Evolutionary conservation across 148 eudicot species (phyloP), one percentile per base, ranked within the genome.

Genomic region (Drosera capensis): DNA sequence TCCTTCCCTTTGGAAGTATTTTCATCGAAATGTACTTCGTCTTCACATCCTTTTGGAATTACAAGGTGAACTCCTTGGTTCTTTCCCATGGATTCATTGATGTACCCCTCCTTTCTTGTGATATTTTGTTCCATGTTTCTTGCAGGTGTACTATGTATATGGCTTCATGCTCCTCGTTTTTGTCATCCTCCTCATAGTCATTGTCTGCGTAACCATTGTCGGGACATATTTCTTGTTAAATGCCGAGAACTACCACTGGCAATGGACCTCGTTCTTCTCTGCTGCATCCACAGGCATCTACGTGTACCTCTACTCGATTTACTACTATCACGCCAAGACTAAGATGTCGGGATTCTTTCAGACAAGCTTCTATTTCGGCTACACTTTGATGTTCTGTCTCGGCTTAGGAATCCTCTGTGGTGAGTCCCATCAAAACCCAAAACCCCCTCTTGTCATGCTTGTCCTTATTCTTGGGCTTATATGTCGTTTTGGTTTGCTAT

Each of bases 231-330:
- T n/a, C n/a, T n/a, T n/a, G n/a, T n/a, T n/a, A n/a, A n/a, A 84
- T 67, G 97, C 94, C 14, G 97, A 88, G 79, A 88, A 88, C 55
- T 88, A 88, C 61, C 92, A 88, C 47, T 88, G 97, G 94, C 94
- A 73, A 49, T 83, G 94, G 94, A 83, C 94, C 47, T 76, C 94
- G 29, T 83, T 83, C 75, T 83, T 79, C 63, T 83, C 94, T 24
- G 94, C 87, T 25, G 83, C 84, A 39, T 83, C 94, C 18, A 83
- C 97, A 1, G 92, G 81, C 43, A 63, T 80, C 43, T 88, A 88
- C 39, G 97, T 88, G 22, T 88, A 66, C 65, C 58, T 88, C 59
- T 88, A 88, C 49, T 88, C 97, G 2, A 61, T 84, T 41, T 88
- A 88, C 51, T 88, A 88, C 72, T 88, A 71, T 64, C 72, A 71